Conservation (phyloP, 2,329 filamentous ascomycete genomes). For the Oidium heveae region DNA sequence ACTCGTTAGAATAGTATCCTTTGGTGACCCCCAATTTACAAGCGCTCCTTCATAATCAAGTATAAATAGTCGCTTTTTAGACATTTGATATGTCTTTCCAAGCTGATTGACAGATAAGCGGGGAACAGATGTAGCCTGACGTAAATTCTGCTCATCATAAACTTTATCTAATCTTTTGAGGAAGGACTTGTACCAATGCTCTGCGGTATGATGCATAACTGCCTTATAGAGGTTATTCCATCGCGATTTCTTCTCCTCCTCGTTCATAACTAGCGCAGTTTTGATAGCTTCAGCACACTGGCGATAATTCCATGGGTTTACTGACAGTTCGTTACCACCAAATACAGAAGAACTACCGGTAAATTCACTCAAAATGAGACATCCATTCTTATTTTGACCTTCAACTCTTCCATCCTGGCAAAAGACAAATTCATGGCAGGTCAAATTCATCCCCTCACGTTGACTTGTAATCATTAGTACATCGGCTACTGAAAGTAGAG, state of each 20-base stretch:
- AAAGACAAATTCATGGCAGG: slow-evolving; percentile 78
- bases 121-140: slow-evolving; percentile 67
- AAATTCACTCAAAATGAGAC: slow-evolving; percentile 82
- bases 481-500: slow-evolving; percentile 69
- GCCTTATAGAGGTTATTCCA: slow-evolving; percentile 51
- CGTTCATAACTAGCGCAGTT: slow-evolving; percentile 54
- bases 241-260: slow-evolving; percentile 45
- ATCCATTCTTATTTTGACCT: slow-evolving; percentile 54
- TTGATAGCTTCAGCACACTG: slow-evolving; percentile 72
- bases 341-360: slow-evolving; percentile 80
- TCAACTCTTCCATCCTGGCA: slow-evolving; percentile 63
- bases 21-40: slow-evolving; percentile 64
- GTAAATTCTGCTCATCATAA: slow-evolving; percentile 62
- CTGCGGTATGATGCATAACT: slow-evolving; percentile 60
- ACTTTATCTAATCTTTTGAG: slow-evolving; percentile 43
- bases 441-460: slow-evolving; percentile 92
- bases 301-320: slow-evolving; percentile 91
- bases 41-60: slow-evolving; percentile 87
- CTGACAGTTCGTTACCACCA: slow-evolving; percentile 50
- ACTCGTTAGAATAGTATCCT: slow-evolving; percentile 62
- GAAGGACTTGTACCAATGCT: slow-evolving; percentile 65
- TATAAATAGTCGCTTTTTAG: slow-evolving; percentile 54
- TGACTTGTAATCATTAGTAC: slow-evolving; percentile 85
- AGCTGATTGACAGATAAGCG: slow-evolving; percentile 48
- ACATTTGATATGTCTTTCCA: slow-evolving; percentile 35